Evolutionary conservation across 371 early-diverging fungal genomes (phyloP).

Genomic region (Dentiscutata heterogama): DNA sequence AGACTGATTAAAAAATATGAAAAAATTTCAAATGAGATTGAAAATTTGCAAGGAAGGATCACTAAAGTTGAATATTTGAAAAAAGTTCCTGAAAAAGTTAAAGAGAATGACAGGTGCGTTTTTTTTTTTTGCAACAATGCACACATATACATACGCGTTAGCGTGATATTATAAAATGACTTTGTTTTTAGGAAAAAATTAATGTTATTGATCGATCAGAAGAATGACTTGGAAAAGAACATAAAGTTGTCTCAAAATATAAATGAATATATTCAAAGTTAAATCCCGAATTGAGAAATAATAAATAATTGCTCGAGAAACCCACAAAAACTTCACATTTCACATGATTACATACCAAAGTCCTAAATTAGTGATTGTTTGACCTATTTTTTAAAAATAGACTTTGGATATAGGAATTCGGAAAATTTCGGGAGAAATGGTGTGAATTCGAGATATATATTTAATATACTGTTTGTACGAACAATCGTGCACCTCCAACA

Average conservation of each 20-base stretch:
- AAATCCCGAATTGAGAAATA: too few species aligned
- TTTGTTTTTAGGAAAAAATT: slow-evolving; percentile 13
- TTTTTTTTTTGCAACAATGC: not conserved
- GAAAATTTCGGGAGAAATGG: too few species aligned
- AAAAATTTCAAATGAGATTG: slow-evolving; percentile 55
- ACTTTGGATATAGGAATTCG: too few species aligned
- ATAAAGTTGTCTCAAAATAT: slow-evolving; percentile 3
- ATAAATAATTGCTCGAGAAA: too few species aligned
- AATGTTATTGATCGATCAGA: not conserved
- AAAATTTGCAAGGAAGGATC: slow-evolving; percentile 53
- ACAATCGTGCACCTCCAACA: too few species aligned
- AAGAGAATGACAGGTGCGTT: slow-evolving; percentile 60
- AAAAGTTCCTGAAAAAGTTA: slow-evolving; percentile 56
- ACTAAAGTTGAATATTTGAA: slow-evolving; percentile 54
- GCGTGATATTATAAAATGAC: not conserved
- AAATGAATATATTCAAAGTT: not conserved
- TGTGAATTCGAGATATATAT: too few species aligned
- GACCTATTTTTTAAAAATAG: too few species aligned
- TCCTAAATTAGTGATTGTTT: too few species aligned
- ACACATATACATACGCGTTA: not conserved
- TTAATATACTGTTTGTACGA: too few species aligned
- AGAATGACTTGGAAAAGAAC: slow-evolving; percentile 14
- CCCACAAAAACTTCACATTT: too few species aligned
- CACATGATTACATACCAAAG: too few species aligned
- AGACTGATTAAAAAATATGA: slow-evolving; percentile 48